A percentile compares a stretch with the other conserved stretches of the same genome.
phyloP scores from a whole-genome alignment of 2,329 filamentous ascomycete genomes.

The Byssochlamys sp. region DNA sequence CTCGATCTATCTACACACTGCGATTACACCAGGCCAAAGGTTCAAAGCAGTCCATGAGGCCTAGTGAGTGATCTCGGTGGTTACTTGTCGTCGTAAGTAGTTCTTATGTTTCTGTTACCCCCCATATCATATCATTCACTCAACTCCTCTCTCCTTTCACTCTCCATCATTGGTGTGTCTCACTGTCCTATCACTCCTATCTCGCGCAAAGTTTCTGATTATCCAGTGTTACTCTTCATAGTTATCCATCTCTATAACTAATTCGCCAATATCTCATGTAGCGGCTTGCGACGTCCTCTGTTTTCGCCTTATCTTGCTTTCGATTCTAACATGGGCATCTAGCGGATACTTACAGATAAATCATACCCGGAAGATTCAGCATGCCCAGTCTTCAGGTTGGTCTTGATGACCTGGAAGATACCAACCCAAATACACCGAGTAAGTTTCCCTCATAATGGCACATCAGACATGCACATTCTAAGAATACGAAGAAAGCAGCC shows the following conservation, averaged over 20 bases:
- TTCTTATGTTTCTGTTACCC: too few species aligned
- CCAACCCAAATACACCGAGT: not conserved
- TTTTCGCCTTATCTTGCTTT: not conserved
- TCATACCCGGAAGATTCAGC: not conserved
- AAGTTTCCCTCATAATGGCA: too few species aligned
- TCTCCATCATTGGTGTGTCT: not conserved
- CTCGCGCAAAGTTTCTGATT: not conserved
- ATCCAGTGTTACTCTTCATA: not conserved
- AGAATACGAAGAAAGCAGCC: not conserved
- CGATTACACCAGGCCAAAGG: too few species aligned
- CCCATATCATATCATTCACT: not conserved
- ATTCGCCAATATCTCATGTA: not conserved
- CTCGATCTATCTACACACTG: too few species aligned
- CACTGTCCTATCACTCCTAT: not conserved
- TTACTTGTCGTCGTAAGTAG: too few species aligned
- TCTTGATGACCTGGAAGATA: not conserved
- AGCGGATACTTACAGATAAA: not conserved
- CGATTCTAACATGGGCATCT: too few species aligned
- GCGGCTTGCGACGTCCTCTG: not conserved
- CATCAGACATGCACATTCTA: not conserved
- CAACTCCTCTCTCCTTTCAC: not conserved
- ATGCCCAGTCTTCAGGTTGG: not conserved
- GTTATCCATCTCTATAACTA: not conserved
- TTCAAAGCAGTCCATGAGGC: too few species aligned
- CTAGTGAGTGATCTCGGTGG: too few species aligned